phyloP scores from a whole-genome alignment of 306 rosid genomes.

The Castanea crenata region DNA sequence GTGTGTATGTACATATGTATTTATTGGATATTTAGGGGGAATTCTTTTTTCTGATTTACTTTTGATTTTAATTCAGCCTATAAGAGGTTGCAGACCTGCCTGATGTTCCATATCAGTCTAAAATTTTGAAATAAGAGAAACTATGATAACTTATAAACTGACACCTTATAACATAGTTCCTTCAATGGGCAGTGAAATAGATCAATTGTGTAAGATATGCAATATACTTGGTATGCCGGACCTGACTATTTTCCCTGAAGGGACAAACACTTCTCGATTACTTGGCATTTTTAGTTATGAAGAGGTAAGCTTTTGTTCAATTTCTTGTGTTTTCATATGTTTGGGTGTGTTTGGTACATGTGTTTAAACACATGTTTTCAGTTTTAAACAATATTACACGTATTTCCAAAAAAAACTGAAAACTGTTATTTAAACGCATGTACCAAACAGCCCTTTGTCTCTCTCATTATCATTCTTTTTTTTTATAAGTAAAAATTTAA shows the following conservation, averaged over 20 bases:
- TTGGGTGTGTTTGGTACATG: too few species aligned
- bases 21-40: background rate
- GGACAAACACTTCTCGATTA: slow-evolving; percentile 51
- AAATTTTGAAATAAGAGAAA: background rate
- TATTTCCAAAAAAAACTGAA: too few species aligned
- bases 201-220: slow-evolving; percentile 80
- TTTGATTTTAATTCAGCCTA: background rate
- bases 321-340: too few species aligned
- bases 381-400: too few species aligned
- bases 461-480: background rate
- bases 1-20: background rate
- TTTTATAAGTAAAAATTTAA: too few species aligned
- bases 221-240: slow-evolving; percentile 72
- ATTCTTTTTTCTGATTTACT: background rate
- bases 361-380: too few species aligned
- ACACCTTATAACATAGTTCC: slow-evolving; percentile 18
- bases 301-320: too few species aligned
- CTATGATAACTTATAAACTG: background rate
- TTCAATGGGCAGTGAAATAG: slow-evolving; percentile 68
- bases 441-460: background rate
- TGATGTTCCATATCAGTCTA: background rate
- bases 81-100: background rate
- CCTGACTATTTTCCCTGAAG: slow-evolving; percentile 49
- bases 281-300: slow-evolving; percentile 38
- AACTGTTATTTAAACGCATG: too few species aligned